Percentiles rank a stretch among this genome's conserved stretches.
Conservation (phyloP, 495 filamentous ascomycete genomes). For the Polyplosphaeria fusca region DNA sequence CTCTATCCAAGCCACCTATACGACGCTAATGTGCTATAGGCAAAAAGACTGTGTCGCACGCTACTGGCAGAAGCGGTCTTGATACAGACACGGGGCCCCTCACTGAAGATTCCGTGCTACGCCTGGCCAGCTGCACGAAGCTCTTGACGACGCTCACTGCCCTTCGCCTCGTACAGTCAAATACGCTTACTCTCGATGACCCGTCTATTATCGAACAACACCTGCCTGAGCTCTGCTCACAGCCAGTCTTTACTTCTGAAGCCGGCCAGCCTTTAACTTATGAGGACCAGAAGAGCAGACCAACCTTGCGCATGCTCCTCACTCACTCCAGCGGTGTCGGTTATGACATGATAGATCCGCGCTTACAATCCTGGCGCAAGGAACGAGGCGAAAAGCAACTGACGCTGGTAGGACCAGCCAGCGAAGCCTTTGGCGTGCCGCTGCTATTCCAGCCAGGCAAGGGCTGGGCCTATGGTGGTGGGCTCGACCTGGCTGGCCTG, state of each 20-base stretch:
- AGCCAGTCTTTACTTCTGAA: not conserved
- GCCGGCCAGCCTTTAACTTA: not conserved
- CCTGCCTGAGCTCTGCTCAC: conserved; percentile 19
- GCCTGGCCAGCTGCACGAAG: conserved; percentile 37
- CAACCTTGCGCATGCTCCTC: conserved; percentile 26
- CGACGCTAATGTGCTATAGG: not conserved
- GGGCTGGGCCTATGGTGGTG: conserved; percentile 17
- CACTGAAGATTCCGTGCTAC: conserved; percentile 13
- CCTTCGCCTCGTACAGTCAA: conserved; percentile 52
- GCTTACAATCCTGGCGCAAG: conserved; percentile 3
- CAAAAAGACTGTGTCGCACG: not conserved
- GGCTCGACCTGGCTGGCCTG: conserved; percentile 9
- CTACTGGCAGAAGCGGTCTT: conserved; percentile 7
- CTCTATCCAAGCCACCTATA: not conserved
- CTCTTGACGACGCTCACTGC: conserved; percentile 46
- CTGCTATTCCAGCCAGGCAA: conserved; percentile 8
- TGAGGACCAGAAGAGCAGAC: not conserved
- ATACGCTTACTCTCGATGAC: conserved; percentile 44
- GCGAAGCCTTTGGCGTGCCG: not conserved
- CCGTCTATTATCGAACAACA: conserved; percentile 14
- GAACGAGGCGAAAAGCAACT: not conserved
- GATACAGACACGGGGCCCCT: not conserved
- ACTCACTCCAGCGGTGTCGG: conserved; percentile 20
- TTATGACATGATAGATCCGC: conserved; percentile 15
- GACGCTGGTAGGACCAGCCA: not conserved